Base-by-base conservation (phyloP, 306 rosid species). In the Medicago ruthenica region DNA sequence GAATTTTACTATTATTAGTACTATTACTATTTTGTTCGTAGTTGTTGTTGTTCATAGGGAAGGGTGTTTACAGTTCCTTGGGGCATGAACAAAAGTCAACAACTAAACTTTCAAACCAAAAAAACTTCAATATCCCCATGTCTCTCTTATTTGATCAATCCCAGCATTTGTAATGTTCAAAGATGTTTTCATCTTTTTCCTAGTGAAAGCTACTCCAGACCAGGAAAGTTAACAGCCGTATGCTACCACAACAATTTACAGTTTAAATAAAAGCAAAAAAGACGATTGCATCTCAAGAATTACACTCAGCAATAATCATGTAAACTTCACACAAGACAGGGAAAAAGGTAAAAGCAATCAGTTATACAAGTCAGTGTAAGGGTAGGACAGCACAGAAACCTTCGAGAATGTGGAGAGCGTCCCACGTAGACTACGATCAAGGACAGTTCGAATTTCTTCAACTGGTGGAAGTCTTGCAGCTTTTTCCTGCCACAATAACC, bases 381-480 rank as follows among this genome's bases (percentile, higher is more conserved):
- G 65, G 71, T 27, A 27, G 31, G 31, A 27, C 75, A 80, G 76
- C 1, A 48, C 65, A 70, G 48, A 66, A 81, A 91, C 98, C 96
- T 85, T 89, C 2, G 97, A 95, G 81, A 87, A 63, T 18, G 97
- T 87, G 8, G 98, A 95, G 78, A 95, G 97, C 80, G 79, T 83
- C 45, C 97, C 98, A 2, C 97, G 98, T 22, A 87, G 81, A 53
- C 86, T 90, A 24, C 81, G 74, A 77, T 89, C 92, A 74, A 95
- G 85, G 44, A 87, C 67, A 60, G 97, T 92, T 59, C 98, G 91
- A 84, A 90, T 79, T 81, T 90, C 93, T 80, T 90, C 96, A 57
- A 82, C 50, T 9, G 97, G 91, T 22, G 89, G 75, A 76, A 95
- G 90, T 76, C 93, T 88, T 73, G 88, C 85, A 62, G 98, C 98